Base-by-base conservation (phyloP, 768 basidiomycete species). In the Suillus decipiens region DNA sequence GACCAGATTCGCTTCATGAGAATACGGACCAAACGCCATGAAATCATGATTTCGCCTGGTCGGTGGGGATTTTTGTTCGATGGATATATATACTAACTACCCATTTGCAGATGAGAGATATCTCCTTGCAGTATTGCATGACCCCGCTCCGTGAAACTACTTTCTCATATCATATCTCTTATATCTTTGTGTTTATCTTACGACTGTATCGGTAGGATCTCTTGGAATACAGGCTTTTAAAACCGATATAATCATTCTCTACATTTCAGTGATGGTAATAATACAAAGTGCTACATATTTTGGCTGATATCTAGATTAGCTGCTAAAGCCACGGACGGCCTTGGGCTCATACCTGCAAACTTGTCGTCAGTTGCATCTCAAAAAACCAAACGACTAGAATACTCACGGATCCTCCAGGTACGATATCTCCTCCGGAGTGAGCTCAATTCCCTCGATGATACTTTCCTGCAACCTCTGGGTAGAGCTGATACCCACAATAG, bases 41-140 rank as follows among this genome's bases (percentile, higher is more conserved):
- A 96, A 71, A 80, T 97, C 62, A 92, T 97, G 89, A 95, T 97
- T 64, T 93, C 95, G 2, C 95, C 95, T 62, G 92, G 95, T 93
- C 60, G 34, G 89, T 77, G 57, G 50, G 28, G 39, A 28, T 41
- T 15, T n/a, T 4, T 22, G 7, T 57, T 47, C 12, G 9, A 48
- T 4, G 56, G 45, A 39, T 19, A 28, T 22, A 4, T 42, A 6
- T n/a, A 10, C 48, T 63, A 51, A 67, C 22, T 0, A 8, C n/a
- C 9, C 45, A 37, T 28, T 34, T 10, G 1, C 63, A 94, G 93
- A 93, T 70, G 89, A 90, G 61, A 82, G 85, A 68, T 95, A 89
- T 77, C 76, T 95, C 19, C 81, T 95, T 34, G 93, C 92, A 3
- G 89, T 93, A n/a, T 77, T 93, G 41, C 90, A 93, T 65, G 91